Evolutionary conservation across 441 rosid genomes (phyloP), one percentile per base, ranked within the genome.

Genomic region (Populus hybrid): DNA sequence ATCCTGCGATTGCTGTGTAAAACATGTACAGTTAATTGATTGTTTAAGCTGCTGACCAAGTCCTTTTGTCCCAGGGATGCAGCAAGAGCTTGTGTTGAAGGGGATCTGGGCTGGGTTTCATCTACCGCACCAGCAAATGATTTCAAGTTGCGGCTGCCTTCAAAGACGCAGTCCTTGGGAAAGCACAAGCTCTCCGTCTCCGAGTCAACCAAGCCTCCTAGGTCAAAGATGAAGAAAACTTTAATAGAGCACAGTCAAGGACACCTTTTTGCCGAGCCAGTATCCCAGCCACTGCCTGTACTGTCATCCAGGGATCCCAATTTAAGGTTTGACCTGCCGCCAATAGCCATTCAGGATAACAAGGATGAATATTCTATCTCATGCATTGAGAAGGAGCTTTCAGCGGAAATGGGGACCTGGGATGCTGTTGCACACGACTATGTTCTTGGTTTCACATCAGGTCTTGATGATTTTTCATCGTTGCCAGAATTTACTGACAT

Each of bases 181-280:
- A 94, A 96, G 87, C 97, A 94, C 86, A 96, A 89, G 81, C 93
- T 88, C 31, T 40, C 87, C 0, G 68, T 77, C 50, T 73, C 91
- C 0, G 97, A 94, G 76, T 74, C 91, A n/a, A 66, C 72, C 66
- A 94, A 86, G 88, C 87, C 91, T 24, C 69, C 90, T 31, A 90
- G 91, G 78, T 85, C 87, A 45, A 96, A 94, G 83, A 77, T 81
- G 72, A 91, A 90, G 74, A 94, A 82, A 85, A 87, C 88, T 67
- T 80, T 85, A 69, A 6, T 33, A 12, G 94, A 85, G 76, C 84
- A 78, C 56, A 81, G 78, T 53, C 89, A 87, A 11, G 66, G 77
- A 1, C 86, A 64, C 84, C 29, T 28, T 28, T 28, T 28, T 28
- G 78, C 86, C 1, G 92, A 85, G 75, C 81, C 83, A 74, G 85